A percentile compares a stretch with the other conserved stretches of the same genome.
phyloP scores from a whole-genome alignment of 306 rosid genomes.

The Medicago truncatula region MtrunA17r5.0-ANR NC_053046.1:18769501-18770000 shows the following conservation, averaged over 20 bases:
- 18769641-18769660: slow-evolving; percentile 30
- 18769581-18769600: not conserved
- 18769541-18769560: slow-evolving; percentile 12
- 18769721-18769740: slow-evolving; percentile 22
- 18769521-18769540: slow-evolving; percentile 18
- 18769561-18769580: not conserved
- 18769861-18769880: no score
- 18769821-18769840: not conserved
- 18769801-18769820: not conserved
- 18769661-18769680: not conserved
- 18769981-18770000: no score
- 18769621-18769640: slow-evolving; percentile 39
- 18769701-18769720: slow-evolving; percentile 20
- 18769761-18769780: slow-evolving; percentile 33
- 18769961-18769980: no score
- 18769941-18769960: no score
- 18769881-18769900: no score
- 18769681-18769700: slow-evolving; percentile 7
- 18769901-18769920: no score
- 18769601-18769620: slow-evolving; percentile 47
- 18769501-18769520: slow-evolving; percentile 20
- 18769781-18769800: not conserved
- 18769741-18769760: slow-evolving; percentile 23
- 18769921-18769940: no score
- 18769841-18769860: not conserved